These are phyloP conservation scores for Dillenia turbinata DNA, from an alignment of 164 flowering plant genomes.

Conservation along the genomic window DNA sequence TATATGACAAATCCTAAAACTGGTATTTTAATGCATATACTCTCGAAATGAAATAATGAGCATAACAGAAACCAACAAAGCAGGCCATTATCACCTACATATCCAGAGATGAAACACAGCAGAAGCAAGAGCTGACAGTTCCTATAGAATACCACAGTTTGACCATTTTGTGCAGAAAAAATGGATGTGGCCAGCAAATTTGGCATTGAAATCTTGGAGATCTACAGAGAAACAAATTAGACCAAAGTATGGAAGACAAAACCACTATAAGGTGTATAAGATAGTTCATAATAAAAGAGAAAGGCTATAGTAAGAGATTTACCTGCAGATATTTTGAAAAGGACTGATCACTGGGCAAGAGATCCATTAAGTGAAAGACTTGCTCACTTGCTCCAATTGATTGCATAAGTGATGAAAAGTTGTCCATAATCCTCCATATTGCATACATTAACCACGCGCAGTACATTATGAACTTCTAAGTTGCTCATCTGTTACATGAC, in stretches of 20 bases:
- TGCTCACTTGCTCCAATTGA: too few relatives aligned
- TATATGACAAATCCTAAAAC: too few relatives aligned
- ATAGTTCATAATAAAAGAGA: background rate
- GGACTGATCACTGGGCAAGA: conserved; percentile 72
- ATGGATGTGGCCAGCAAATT: conserved; percentile 87
- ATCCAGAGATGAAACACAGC: conserved; percentile 64
- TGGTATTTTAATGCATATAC: too few relatives aligned
- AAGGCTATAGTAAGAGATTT: too few relatives aligned
- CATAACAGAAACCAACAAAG: conserved; percentile 33
- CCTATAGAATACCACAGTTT: conserved; percentile 44
- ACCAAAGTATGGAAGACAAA: too few relatives aligned
- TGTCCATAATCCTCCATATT: conserved; percentile 96
- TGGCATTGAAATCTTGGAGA: conserved; percentile 83
- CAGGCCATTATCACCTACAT: conserved; percentile 83
- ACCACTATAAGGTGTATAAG: too few relatives aligned
- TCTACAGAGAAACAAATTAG: conserved; percentile 22
- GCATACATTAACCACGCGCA: conserved; percentile 93
- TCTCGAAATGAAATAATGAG: background rate
- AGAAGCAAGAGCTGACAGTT: conserved; percentile 62
- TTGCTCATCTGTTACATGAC: conserved; percentile 80
- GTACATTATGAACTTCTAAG: conserved; percentile 84
- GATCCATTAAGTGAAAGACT: conserved; percentile 92
- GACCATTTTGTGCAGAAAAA: conserved; percentile 73
- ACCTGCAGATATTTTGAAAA: too few relatives aligned
- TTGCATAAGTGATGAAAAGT: conserved; percentile 81